Evolutionary conservation across 208 protist species (phyloP).

Genomic region (Balamuthia mandrillaris): DNA sequence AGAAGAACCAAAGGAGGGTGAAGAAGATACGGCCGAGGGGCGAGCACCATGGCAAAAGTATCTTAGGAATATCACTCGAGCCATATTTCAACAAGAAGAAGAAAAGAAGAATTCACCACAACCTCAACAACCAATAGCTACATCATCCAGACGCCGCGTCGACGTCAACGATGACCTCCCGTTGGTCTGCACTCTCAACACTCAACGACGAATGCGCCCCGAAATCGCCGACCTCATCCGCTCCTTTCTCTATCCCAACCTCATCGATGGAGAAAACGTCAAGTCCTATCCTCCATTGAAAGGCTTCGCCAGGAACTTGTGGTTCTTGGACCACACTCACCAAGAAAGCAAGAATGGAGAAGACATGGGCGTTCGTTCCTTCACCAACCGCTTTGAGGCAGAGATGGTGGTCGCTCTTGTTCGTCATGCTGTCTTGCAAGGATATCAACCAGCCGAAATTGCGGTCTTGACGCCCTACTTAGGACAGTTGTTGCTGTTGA

Average conservation of each 20-base stretch:
- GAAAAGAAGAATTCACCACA: no score
- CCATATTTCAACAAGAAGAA: no score
- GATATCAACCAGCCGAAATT: slow-evolving; percentile 37
- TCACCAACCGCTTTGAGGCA: slow-evolving; percentile 50
- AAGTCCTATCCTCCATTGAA: neutral
- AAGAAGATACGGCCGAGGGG: no score
- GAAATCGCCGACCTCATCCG: slow-evolving; percentile 59
- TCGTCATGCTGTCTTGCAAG: slow-evolving; percentile 42
- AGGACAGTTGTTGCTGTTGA: slow-evolving; percentile 45
- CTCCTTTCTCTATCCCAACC: slow-evolving; percentile 54
- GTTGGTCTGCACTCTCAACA: no score
- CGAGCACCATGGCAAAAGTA: no score
- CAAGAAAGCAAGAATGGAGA: slow-evolving; percentile 18
- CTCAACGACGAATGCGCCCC: slow-evolving; percentile 64
- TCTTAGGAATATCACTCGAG: no score
- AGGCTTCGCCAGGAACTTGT: slow-evolving; percentile 40
- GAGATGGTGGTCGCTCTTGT: slow-evolving; percentile 20
- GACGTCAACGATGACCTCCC: no score
- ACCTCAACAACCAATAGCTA: no score
- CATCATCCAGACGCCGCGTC: no score
- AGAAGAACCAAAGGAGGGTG: no score
- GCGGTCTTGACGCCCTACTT: slow-evolving; percentile 54
- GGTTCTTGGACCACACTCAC: slow-evolving; percentile 48
- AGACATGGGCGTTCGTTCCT: slow-evolving; percentile 8
- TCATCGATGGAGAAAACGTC: neutral